A percentile compares a stretch with the other conserved stretches of the same genome.
These are phyloP conservation scores for Thymus mandschuricus DNA, from an alignment of 257 asterid species.

Conservation along the genomic window DNA sequence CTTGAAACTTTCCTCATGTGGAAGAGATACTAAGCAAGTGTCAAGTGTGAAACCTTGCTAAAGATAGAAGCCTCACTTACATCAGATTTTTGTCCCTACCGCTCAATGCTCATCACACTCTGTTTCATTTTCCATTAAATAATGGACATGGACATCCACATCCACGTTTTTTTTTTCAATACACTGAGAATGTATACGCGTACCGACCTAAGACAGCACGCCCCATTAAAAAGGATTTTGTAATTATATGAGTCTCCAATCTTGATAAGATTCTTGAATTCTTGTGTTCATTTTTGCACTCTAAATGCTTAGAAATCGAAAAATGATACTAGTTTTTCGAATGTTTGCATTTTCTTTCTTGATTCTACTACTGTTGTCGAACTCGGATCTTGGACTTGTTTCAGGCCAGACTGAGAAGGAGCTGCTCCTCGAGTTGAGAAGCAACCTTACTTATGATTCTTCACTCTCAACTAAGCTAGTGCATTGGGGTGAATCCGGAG, in stretches of 20 bases:
- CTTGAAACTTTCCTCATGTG: constrained; percentile 3
- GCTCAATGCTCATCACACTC: not conserved
- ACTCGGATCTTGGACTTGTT: constrained; percentile 20
- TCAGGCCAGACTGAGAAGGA: constrained; percentile 47
- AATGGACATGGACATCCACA: not conserved
- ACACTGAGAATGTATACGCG: not conserved
- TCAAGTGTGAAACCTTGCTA: constrained; percentile 13
- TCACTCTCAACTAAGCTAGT: constrained; percentile 53
- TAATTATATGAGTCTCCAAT: not conserved
- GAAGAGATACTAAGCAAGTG: not conserved
- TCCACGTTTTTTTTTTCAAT: constrained; percentile 14
- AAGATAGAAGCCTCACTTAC: not conserved
- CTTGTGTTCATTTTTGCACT: not conserved
- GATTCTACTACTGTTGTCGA: constrained; percentile 22
- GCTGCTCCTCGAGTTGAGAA: constrained; percentile 47
- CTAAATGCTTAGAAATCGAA: not conserved
- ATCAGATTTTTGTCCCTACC: not conserved
- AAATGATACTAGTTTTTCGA: constrained; percentile 33
- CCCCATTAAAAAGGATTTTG: not conserved
- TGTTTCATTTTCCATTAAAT: not conserved
- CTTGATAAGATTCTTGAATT: constrained; percentile 1
- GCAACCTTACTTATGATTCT: constrained; percentile 51
- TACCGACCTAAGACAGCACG: not conserved
- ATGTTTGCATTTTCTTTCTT: constrained; percentile 24
- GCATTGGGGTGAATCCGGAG: constrained; percentile 49